Evolutionary conservation across 169 alveolate species (phyloP).

Genomic region (Babesia microti): DNA sequence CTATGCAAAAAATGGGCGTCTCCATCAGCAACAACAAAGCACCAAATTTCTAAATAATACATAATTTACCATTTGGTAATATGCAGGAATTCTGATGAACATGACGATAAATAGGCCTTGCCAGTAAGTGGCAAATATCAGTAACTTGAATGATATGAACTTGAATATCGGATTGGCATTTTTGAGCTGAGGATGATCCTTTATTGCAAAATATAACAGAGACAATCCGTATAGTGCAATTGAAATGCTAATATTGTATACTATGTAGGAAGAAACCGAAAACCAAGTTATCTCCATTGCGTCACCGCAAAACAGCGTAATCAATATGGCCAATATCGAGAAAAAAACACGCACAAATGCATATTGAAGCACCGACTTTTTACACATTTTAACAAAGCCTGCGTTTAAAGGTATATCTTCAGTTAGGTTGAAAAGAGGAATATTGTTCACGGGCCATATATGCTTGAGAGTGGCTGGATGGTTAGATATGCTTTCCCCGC

Average conservation of each 20-base stretch:
- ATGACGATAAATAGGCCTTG: conserved; percentile 24
- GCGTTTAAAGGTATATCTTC: conserved; percentile 51
- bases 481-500: conserved; percentile 34
- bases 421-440: conserved; percentile 11
- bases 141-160: conserved; percentile 34
- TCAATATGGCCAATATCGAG: conserved; percentile 16
- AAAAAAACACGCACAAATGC: conserved; percentile 28
- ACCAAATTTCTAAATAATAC: conserved; percentile 6
- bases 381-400: conserved; percentile 41
- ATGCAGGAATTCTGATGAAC: conserved; percentile 8
- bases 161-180: conserved; percentile 37
- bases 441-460: conserved; percentile 31
- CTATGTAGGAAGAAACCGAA: conserved; percentile 7
- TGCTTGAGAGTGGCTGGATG: conserved; percentile 38
- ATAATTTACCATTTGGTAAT: too few relatives aligned
- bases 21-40: conserved; percentile 34
- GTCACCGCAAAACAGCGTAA: conserved; percentile 17
- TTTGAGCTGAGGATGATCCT: conserved; percentile 35
- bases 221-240: conserved; percentile 40
- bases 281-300: conserved; percentile 2
- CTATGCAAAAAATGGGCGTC: conserved; percentile 19
- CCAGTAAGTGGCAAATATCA: conserved; percentile 34
- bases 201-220: conserved; percentile 34
- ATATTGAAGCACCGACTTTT: conserved; percentile 44
- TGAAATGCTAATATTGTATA: conserved; percentile 25